Evolutionary conservation across 352 stramenopile species (phyloP), one percentile per base, ranked within the genome.

Genomic region (Phytophthora capsici): DNA sequence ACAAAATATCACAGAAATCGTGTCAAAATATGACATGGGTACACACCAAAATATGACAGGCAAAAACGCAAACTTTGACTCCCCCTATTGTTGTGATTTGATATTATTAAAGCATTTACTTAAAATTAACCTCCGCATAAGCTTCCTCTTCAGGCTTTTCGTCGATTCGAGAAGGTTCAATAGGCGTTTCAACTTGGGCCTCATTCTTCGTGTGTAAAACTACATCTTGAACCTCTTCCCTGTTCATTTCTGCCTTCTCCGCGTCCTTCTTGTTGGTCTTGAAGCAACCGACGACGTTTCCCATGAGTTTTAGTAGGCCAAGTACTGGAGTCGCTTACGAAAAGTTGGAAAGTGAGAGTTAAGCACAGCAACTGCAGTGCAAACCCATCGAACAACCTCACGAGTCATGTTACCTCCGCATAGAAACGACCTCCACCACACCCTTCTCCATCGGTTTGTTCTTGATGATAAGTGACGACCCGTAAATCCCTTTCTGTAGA

Each of bases 401-500:
- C 0, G 37, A 20, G 14, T 67, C 57, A 40, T 52, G 23, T 36
- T 53, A 53, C 26, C 26, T 52, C 23, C 36, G 32, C 22, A 56
- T 20, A 41, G 78, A 57, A 22, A 67, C 73, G 17, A 88, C 64
- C 34, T 91, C 80, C 23, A 93, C 16, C 28, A 93, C 84, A 3
- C 84, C 86, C 8, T 78, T 78, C 45, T 90, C 80, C 62, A 91
- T 73, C 13, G 86, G 84, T 32, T 93, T 93, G 73, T 93, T 93
- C 70, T 93, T 94, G 71, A 94, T 73, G 13, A 94, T 67, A 3
- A 82, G 58, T 37, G 87, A 73, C 2, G 84, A 79, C 2, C 82
- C 86, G 47, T 94, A 94, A 20, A 91, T 72, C 13, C 75, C 79
- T 28, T 91, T 91, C 20, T 59, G 63, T 25, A 94, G 63, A 12